A percentile compares a stretch with the other conserved stretches of the same genome.
phyloP scores from a whole-genome alignment of 73 alveolate species.

The Paramecium pentaurelia region DNA sequence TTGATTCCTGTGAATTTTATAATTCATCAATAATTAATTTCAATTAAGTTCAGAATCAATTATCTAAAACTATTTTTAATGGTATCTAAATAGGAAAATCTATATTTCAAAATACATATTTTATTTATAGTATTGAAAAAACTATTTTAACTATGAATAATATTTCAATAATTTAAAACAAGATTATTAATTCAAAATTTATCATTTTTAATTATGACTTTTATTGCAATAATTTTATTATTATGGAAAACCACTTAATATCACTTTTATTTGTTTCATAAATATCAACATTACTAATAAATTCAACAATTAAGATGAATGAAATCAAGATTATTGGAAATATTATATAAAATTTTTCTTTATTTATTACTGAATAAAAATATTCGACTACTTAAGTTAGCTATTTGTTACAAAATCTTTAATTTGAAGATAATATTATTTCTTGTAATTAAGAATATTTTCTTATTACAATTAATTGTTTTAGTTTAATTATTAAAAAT shows the following conservation, averaged over 20 bases:
- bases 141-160: neutral
- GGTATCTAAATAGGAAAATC: neutral
- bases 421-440: neutral
- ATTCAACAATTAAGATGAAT: neutral
- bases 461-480: neutral
- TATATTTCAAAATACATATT: neutral
- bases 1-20: no score
- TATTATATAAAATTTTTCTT: no score
- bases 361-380: neutral
- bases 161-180: neutral
- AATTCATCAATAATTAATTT: no score
- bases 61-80: neutral
- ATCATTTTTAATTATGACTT: neutral
- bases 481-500: neutral
- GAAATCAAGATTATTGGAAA: no score
- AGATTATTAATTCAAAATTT: neutral
- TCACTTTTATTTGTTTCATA: neutral
- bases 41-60: neutral
- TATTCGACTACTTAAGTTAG: neutral
- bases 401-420: neutral
- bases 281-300: neutral
- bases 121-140: neutral
- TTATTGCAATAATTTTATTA: no score
- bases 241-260: neutral
- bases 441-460: neutral